Conservation (phyloP, 345 rosid species). For the Ricinus communis region DNA sequence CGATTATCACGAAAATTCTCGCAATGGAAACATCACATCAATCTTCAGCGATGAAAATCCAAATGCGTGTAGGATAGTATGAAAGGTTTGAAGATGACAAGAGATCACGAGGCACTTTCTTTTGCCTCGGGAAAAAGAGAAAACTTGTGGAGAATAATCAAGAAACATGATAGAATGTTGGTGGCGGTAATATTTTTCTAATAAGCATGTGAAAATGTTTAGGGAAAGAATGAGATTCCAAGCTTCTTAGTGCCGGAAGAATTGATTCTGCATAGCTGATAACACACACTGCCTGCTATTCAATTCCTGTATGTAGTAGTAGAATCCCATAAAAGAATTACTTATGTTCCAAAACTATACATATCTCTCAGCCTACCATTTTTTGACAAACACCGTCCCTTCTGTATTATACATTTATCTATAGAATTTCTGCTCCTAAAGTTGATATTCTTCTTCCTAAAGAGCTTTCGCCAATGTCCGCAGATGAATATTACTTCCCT, state of each 20-base stretch:
- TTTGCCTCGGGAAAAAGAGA: conserved; percentile 12
- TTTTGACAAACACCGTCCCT: not conserved
- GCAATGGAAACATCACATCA: conserved; percentile 51
- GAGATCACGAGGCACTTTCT: conserved; percentile 17
- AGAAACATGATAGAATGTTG: conserved; percentile 4
- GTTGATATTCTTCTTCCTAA: not conserved
- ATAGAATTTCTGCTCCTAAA: not conserved
- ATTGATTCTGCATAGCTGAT: conserved; percentile 32
- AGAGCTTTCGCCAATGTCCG: too few species aligned
- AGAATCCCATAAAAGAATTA: conserved; percentile 14
- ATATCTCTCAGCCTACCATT: conserved; percentile 20
- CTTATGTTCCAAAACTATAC: conserved; percentile 15
- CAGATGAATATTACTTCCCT: too few species aligned
- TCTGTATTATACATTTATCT: not conserved
- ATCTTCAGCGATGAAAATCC: conserved; percentile 79
- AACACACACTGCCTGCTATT: conserved; percentile 8
- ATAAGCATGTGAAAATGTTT: conserved; percentile 31
- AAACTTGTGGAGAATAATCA: conserved; percentile 22
- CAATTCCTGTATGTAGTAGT: conserved; percentile 23
- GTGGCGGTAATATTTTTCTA: conserved; percentile 17
- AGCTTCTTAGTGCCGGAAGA: conserved; percentile 42
- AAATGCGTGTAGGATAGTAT: conserved; percentile 55
- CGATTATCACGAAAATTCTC: conserved; percentile 34
- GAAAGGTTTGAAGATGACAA: conserved; percentile 15
- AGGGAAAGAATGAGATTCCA: conserved; percentile 46